phyloP scores from a whole-genome alignment of 495 filamentous ascomycete species.

The Penicillium riverlandense region DNA sequence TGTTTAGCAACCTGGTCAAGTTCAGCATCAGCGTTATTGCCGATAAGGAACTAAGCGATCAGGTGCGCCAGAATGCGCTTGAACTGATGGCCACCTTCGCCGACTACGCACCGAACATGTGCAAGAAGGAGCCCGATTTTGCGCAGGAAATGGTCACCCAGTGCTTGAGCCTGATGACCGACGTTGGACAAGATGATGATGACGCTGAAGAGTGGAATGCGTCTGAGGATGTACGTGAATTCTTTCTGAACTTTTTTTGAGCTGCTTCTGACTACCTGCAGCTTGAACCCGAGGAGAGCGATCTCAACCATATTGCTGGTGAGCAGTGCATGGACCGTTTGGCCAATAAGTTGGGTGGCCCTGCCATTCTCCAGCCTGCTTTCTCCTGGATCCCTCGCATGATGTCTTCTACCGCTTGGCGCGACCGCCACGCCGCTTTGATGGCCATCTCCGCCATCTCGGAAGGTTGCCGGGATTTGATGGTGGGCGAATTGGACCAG shows the following conservation, averaged over 20 bases:
- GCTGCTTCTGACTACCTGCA: conserved; percentile 23
- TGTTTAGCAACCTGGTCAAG: conserved; percentile 85
- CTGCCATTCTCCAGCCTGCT: conserved; percentile 80
- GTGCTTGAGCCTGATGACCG: conserved; percentile 98
- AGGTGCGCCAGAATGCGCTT: conserved; percentile 86
- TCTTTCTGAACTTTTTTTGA: background rate
- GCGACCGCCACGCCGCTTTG: conserved; percentile 91
- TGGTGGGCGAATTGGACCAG: conserved; percentile 89
- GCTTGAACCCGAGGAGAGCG: conserved; percentile 92
- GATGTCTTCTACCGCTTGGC: conserved; percentile 93
- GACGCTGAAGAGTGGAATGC: conserved; percentile 91
- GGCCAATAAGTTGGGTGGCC: conserved; percentile 92
- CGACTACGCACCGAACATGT: conserved; percentile 88
- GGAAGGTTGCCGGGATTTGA: conserved; percentile 91
- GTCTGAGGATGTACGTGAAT: conserved; percentile 72
- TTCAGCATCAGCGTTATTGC: conserved; percentile 90
- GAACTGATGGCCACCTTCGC: conserved; percentile 99
- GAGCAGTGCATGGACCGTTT: conserved; percentile 98
- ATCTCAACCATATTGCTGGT: conserved; percentile 94
- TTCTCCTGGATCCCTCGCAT: conserved; percentile 96
- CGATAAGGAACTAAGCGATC: conserved; percentile 87
- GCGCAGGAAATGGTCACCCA: conserved; percentile 97
- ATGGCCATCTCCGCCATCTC: conserved; percentile 99
- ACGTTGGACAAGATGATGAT: conserved; percentile 90
- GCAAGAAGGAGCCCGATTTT: conserved; percentile 84